phyloP scores from a whole-genome alignment of 257 asterid genomes.

The Voacanga thouarsii region DNA sequence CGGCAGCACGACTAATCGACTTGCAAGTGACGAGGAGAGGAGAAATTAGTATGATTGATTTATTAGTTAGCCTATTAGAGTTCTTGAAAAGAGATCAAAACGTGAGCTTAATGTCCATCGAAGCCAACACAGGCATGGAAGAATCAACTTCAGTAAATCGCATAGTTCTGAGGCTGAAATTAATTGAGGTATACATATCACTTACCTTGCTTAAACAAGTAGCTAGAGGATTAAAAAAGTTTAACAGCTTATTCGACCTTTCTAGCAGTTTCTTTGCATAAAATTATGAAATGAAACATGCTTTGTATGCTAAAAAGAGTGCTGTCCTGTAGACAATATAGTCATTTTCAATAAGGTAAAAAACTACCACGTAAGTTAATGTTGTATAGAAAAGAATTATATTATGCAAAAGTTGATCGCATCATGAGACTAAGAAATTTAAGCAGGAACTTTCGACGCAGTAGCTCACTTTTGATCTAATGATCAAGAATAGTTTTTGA shows the following conservation, averaged over 20 bases:
- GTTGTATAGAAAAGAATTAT: not conserved
- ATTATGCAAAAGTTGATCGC: not conserved
- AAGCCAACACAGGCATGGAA: slow-evolving; percentile 43
- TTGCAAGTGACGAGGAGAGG: slow-evolving; percentile 52
- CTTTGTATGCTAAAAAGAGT: not conserved
- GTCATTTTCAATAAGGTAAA: not conserved
- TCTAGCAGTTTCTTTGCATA: not conserved
- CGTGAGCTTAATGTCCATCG: slow-evolving; percentile 36
- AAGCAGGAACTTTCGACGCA: slow-evolving; percentile 2
- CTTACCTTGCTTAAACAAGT: not conserved
- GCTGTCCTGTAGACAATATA: not conserved
- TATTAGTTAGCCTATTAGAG: slow-evolving; percentile 42
- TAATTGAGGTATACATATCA: slow-evolving; percentile 48
- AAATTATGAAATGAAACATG: not conserved
- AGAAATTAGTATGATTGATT: slow-evolving; percentile 39
- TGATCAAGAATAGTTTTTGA: not conserved
- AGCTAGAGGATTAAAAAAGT: not conserved
- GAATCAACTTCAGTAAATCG: slow-evolving; percentile 36
- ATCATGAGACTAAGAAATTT: not conserved
- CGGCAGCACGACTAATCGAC: slow-evolving; percentile 47
- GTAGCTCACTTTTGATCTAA: slow-evolving; percentile 1
- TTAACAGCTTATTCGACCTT: not conserved
- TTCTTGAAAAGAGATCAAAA: slow-evolving; percentile 44
- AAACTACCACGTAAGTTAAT: not conserved
- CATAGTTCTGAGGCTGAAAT: slow-evolving; percentile 42